phyloP scores from a whole-genome alignment of 1,139 yeast genomes.

The Scheffersomyces quercinus region DNA sequence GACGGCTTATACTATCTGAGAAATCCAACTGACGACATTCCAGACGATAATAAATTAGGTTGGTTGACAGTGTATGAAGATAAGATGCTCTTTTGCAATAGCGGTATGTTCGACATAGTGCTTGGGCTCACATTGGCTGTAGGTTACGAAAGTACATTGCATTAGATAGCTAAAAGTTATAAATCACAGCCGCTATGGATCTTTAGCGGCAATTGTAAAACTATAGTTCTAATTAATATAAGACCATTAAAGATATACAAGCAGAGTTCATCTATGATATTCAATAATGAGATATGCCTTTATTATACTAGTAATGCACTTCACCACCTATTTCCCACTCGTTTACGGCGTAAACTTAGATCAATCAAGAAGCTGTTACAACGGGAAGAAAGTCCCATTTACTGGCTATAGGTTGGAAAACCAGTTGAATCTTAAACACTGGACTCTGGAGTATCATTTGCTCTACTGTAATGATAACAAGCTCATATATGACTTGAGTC shows the following conservation, averaged over 20 bases:
- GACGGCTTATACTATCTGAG: constrained; percentile 52
- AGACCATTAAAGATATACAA: too few relatives aligned
- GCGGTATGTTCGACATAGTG: constrained; percentile 55
- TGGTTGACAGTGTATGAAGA: constrained; percentile 66
- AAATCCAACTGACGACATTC: constrained; percentile 58
- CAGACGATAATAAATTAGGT: constrained; percentile 59
- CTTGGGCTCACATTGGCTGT: constrained; percentile 56
- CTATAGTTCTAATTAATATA: too few relatives aligned
- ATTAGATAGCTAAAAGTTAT: not conserved
- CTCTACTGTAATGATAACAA: constrained; percentile 34
- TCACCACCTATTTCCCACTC: too few relatives aligned
- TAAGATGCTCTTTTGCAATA: constrained; percentile 19
- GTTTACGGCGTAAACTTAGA: not conserved
- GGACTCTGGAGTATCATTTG: constrained; percentile 20
- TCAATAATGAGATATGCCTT: too few relatives aligned
- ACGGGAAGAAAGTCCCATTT: constrained; percentile 17
- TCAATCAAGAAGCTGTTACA: constrained; percentile 8
- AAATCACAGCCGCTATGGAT: too few relatives aligned
- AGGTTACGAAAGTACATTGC: constrained; percentile 41
- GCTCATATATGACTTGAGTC: constrained; percentile 22
- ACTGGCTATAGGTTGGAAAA: constrained; percentile 36
- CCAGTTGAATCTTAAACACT: constrained; percentile 18
- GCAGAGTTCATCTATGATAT: too few relatives aligned
- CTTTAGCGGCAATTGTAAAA: too few relatives aligned
- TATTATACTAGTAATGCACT: too few relatives aligned